Evolutionary conservation across 495 filamentous ascomycete genomes (phyloP).

Genomic region (Aspergillus nanangensis): DNA sequence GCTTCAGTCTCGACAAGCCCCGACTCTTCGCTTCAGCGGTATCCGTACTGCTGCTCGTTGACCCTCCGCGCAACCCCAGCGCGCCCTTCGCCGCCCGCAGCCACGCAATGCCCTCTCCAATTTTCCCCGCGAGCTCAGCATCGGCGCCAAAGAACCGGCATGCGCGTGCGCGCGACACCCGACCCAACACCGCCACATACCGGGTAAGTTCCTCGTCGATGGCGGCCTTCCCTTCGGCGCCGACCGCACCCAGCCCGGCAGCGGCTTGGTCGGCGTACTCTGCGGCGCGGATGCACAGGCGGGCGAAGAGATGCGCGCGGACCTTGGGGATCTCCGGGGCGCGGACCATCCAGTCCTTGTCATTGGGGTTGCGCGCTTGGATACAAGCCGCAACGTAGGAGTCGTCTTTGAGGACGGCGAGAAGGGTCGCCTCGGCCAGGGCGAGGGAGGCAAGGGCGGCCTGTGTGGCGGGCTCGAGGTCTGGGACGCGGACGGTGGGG

Average conservation of each 20-base stretch:
- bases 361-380: conserved; percentile 69
- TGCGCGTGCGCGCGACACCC: conserved; percentile 72
- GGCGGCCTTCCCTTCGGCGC: conserved; percentile 19
- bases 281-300: conserved; percentile 71
- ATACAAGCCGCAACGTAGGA: conserved; percentile 78
- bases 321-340: conserved; percentile 83
- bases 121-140: conserved; percentile 74
- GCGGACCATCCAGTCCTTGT: conserved; percentile 90
- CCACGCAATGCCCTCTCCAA: conserved; percentile 82
- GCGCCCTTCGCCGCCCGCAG: conserved; percentile 65
- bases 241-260: conserved; percentile 40
- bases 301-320: conserved; percentile 77
- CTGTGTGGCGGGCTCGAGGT: conserved; percentile 63
- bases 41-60: conserved; percentile 16
- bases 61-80: conserved; percentile 49
- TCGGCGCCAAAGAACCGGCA: conserved; percentile 90
- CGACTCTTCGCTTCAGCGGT: conserved; percentile 33
- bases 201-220: conserved; percentile 57
- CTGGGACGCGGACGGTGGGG: conserved; percentile 34
- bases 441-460: conserved; percentile 68
- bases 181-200: conserved; percentile 70
- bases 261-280: conserved; percentile 51
- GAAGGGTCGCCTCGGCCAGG: conserved; percentile 80
- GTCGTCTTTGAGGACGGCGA: conserved; percentile 89
- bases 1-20: conserved; percentile 40